Percentiles rank a stretch among this genome's conserved stretches.
Evolutionary conservation across 208 protist genomes (phyloP).

Genomic region (Wallacemonas sp.): DNA sequence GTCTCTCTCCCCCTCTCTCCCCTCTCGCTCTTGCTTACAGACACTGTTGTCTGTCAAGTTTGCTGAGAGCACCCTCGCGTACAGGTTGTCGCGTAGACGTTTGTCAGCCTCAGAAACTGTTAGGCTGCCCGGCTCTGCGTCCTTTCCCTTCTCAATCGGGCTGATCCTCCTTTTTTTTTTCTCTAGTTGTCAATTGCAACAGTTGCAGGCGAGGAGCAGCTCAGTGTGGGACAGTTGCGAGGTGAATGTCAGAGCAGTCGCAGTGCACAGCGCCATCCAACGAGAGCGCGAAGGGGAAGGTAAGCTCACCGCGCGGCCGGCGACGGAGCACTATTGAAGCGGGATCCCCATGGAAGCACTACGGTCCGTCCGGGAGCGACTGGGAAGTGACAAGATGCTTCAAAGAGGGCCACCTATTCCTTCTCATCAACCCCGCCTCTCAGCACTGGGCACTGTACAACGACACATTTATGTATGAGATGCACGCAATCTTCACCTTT

Average conservation of each 20-base stretch:
- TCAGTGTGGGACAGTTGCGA: no score
- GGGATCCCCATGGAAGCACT: constrained; percentile 24
- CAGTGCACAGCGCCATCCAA: constrained; percentile 13
- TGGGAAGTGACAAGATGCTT: constrained; percentile 41
- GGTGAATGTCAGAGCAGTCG: constrained; percentile 17
- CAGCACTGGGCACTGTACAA: constrained; percentile 68
- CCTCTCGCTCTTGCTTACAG: no score
- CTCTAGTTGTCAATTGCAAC: neutral
- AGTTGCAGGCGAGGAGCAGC: no score
- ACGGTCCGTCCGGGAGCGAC: constrained; percentile 26
- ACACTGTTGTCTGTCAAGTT: no score
- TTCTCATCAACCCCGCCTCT: constrained; percentile 30
- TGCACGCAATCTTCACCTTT: constrained; percentile 59
- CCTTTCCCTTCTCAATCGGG: no score
- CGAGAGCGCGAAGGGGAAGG: neutral
- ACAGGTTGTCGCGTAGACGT: no score
- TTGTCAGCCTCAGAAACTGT: no score
- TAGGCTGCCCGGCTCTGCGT: no score
- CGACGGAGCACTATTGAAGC: neutral
- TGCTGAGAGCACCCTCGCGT: no score
- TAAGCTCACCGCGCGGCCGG: neutral
- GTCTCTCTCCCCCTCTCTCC: neutral
- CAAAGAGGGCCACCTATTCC: constrained; percentile 40
- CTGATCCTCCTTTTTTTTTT: constrained; percentile 22
- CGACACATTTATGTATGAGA: constrained; percentile 64